These are phyloP conservation scores for Aspergillus egyptiacus DNA, from an alignment of 495 filamentous ascomycete genomes.

Conservation along the genomic window DNA sequence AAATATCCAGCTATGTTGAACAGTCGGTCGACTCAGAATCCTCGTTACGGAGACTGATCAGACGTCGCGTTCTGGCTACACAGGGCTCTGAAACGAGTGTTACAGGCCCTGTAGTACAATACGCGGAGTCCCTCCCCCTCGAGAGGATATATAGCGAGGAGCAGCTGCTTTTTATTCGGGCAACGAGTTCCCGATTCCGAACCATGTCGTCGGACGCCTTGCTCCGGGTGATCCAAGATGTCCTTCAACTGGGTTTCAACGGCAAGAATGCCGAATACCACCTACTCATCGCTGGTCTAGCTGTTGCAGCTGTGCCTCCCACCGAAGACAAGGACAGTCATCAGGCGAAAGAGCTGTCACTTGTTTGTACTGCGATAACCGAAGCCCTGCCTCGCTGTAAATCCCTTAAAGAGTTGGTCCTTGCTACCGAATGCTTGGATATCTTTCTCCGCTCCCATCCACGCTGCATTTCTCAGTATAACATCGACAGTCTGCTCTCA, in stretches of 20 bases:
- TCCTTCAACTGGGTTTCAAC: conserved; percentile 30
- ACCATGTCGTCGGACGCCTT: conserved; percentile 27
- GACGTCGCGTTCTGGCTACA: conserved; percentile 35
- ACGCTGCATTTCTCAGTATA: conserved; percentile 58
- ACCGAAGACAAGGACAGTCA: conserved; percentile 38
- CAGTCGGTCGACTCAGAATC: conserved; percentile 34
- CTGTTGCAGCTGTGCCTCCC: conserved; percentile 26
- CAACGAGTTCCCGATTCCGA: conserved; percentile 34
- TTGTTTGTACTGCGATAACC: conserved; percentile 29
- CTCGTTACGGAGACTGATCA: conserved; percentile 30
- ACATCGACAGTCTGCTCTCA: conserved; percentile 59
- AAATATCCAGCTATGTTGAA: conserved; percentile 37
- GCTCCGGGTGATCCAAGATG: conserved; percentile 27
- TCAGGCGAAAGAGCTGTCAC: conserved; percentile 32
- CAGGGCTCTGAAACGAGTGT: conserved; percentile 28
- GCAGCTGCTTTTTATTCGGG: conserved; percentile 37
- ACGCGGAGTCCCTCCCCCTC: conserved; percentile 33
- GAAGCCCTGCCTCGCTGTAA: conserved; percentile 30
- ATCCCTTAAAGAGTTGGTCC: conserved; percentile 48
- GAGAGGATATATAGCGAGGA: conserved; percentile 38
- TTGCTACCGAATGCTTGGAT: conserved; percentile 49
- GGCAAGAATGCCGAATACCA: conserved; percentile 29
- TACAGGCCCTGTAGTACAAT: conserved; percentile 30
- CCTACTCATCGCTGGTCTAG: conserved; percentile 36
- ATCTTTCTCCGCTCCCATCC: conserved; percentile 52